Conservation (phyloP, 768 basidiomycete genomes). For the Leccinum olivaceopallidum region DNA sequence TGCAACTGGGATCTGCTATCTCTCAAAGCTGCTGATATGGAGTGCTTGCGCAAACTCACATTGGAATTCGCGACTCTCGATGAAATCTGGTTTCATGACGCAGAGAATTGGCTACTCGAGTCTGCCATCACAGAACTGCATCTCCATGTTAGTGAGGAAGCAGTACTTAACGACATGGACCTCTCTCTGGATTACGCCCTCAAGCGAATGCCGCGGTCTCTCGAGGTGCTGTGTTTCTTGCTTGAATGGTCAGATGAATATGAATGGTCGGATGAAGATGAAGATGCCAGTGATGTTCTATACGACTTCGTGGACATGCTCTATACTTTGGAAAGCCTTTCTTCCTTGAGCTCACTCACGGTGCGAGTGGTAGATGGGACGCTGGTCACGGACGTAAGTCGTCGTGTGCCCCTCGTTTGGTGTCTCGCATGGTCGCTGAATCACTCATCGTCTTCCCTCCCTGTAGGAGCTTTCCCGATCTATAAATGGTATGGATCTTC, state of each 20-base stretch:
- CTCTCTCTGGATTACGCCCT: neutral
- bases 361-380: neutral
- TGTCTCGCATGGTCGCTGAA: neutral
- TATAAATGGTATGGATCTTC: neutral
- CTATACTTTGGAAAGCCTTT: neutral
- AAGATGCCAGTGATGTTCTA: too few relatives aligned
- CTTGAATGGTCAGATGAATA: neutral
- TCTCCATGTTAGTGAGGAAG: neutral
- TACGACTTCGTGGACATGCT: neutral
- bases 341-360: neutral
- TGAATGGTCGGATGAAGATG: too few relatives aligned
- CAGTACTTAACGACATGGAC: neutral
- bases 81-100: neutral
- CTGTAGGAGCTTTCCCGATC: slow-evolving; percentile 1
- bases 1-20: too few relatives aligned
- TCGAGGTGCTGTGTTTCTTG: neutral
- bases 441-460: neutral
- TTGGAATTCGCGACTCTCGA: neutral
- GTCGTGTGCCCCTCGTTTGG: neutral
- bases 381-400: neutral
- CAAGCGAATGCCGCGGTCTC: neutral
- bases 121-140: neutral
- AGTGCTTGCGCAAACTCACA: neutral
- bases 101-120: neutral
- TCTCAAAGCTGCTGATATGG: too few relatives aligned